These are phyloP conservation scores for Aspergillus puulaauensis DNA, from an alignment of 2,329 filamentous ascomycete genomes.

Conservation along the genomic window DNA sequence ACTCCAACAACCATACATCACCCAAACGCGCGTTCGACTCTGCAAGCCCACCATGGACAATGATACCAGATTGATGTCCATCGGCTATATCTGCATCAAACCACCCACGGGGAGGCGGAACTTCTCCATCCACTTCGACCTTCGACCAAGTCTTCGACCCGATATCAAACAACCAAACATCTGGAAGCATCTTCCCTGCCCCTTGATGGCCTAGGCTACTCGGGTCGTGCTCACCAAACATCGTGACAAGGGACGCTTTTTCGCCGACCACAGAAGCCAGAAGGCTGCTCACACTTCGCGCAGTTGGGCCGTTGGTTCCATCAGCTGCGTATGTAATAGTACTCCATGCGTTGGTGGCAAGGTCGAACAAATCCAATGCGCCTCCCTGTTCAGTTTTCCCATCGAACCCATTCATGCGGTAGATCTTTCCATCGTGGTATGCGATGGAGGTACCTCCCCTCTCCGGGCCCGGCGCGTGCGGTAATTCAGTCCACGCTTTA, in stretches of 20 bases:
- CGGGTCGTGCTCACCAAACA: constrained; percentile 57
- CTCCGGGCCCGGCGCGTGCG: constrained; percentile 64
- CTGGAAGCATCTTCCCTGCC: constrained; percentile 56
- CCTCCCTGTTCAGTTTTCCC: constrained; percentile 69
- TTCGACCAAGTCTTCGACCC: constrained; percentile 33
- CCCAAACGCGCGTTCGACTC: constrained; percentile 53
- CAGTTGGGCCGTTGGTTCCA: constrained; percentile 45
- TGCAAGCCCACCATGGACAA: constrained; percentile 53
- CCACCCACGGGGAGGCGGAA: constrained; percentile 51
- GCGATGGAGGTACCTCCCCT: constrained; percentile 69
- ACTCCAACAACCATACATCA: constrained; percentile 45
- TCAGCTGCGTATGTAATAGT: constrained; percentile 36
- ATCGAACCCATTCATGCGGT: constrained; percentile 79
- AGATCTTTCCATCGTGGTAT: constrained; percentile 64
- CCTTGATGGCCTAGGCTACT: constrained; percentile 54
- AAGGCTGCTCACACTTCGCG: constrained; percentile 52
- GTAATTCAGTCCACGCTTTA: constrained; percentile 66
- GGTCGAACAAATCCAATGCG: constrained; percentile 62
- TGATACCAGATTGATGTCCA: constrained; percentile 28
- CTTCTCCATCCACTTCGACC: constrained; percentile 23
- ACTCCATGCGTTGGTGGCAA: constrained; percentile 41
- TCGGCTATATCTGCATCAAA: constrained; percentile 51
- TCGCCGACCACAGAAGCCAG: constrained; percentile 40
- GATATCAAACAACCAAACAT: constrained; percentile 52
- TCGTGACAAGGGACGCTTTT: constrained; percentile 45